These are phyloP conservation scores for Paraurostyla sp. DNA, from an alignment of 73 alveolate species.

Conservation along the genomic window DNA sequence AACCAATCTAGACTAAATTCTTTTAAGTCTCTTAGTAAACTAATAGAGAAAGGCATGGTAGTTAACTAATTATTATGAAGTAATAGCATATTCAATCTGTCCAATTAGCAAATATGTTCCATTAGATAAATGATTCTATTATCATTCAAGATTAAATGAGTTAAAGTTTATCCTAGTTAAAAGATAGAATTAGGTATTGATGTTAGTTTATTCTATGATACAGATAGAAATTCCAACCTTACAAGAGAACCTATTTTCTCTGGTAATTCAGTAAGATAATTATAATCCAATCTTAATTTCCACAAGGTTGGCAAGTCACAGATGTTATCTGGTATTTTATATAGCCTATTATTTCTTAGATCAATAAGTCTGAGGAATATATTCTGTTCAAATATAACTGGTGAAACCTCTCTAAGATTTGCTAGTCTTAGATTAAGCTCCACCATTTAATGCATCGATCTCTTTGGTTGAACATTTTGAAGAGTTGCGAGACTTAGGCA, in stretches of 20 bases:
- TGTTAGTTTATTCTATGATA: background rate
- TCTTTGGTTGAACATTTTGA: background rate
- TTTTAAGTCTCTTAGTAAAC: background rate
- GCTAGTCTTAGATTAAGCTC: conserved; percentile 43
- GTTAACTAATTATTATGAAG: conserved; percentile 46
- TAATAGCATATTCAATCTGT: background rate
- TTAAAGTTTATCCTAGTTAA: background rate
- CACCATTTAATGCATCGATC: background rate
- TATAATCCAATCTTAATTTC: conserved; percentile 48
- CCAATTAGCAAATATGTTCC: background rate
- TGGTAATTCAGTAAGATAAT: conserved; percentile 2
- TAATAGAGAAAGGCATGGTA: conserved; percentile 14
- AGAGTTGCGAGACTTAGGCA: background rate
- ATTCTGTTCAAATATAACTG: background rate
- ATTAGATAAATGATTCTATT: background rate
- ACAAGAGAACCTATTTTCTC: background rate
- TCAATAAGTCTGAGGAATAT: conserved; percentile 40
- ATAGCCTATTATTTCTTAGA: conserved; percentile 29
- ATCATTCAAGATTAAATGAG: conserved; percentile 26
- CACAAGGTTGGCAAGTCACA: background rate
- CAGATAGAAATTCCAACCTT: conserved; percentile 28
- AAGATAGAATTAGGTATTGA: conserved; percentile 1
- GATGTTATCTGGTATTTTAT: conserved; percentile 16
- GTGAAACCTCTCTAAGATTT: background rate
- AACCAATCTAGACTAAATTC: conserved; percentile 70